Evolutionary conservation across 2,329 filamentous ascomycete genomes (phyloP).

Genomic region (Calonectria montana): DNA sequence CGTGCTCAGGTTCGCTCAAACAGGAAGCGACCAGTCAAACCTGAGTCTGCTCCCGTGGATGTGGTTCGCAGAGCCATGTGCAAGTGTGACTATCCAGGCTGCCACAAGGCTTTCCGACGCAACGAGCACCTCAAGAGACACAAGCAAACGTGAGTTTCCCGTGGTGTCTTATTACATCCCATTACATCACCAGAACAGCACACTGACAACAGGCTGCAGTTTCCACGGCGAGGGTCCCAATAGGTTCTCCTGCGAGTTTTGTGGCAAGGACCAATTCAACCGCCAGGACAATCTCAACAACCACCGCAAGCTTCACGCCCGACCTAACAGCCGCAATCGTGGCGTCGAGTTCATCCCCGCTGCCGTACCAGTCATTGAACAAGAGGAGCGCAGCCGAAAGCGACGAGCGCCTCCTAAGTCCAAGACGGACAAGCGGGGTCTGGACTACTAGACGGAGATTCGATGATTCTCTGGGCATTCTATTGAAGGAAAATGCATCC

Average conservation of each 20-base stretch:
- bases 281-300: conserved; percentile 56
- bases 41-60: conserved; percentile 46
- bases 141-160: conserved; percentile 58
- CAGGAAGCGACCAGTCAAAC: conserved; percentile 45
- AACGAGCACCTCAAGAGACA: conserved; percentile 69
- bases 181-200: background rate
- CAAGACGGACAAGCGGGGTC: conserved; percentile 47
- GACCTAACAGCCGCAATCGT: conserved; percentile 53
- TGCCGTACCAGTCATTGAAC: conserved; percentile 53
- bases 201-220: conserved; percentile 28
- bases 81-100: conserved; percentile 60
- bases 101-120: conserved; percentile 61
- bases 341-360: conserved; percentile 55
- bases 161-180: background rate
- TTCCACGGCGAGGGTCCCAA: conserved; percentile 54
- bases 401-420: conserved; percentile 52
- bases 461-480: conserved; percentile 35
- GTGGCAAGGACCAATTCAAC: conserved; percentile 55
- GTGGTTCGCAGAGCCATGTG: conserved; percentile 54
- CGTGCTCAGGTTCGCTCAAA: conserved; percentile 51
- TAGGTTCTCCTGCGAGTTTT: conserved; percentile 55
- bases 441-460: conserved; percentile 41
- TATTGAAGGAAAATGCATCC: conserved; percentile 25
- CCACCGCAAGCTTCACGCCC: conserved; percentile 54
- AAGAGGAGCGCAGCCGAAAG: conserved; percentile 54